Percentiles rank a stretch among this genome's conserved stretches.
These are phyloP conservation scores for Fonsecaea pugnacius DNA, from an alignment of 2,329 filamentous ascomycete genomes.

Conservation along the genomic window DNA sequence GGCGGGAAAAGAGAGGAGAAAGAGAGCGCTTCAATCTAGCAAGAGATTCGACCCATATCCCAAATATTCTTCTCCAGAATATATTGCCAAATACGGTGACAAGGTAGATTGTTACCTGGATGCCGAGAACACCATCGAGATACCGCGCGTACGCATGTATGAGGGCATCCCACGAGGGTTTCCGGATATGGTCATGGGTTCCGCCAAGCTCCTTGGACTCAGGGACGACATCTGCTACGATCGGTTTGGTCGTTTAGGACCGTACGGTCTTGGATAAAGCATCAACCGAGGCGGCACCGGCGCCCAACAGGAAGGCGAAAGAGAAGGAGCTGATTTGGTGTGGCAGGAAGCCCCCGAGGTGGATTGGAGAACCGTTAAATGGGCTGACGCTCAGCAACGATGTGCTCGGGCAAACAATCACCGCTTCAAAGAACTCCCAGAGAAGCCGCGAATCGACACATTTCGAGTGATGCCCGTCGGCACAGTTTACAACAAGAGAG, in stretches of 20 bases:
- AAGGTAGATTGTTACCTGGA: slow-evolving; percentile 81
- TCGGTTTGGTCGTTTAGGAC: slow-evolving; percentile 81
- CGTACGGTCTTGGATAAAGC: slow-evolving; percentile 89
- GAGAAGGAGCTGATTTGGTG: slow-evolving; percentile 76
- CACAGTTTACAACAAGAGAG: slow-evolving; percentile 22
- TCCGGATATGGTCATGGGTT: slow-evolving; percentile 83
- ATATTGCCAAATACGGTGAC: slow-evolving; percentile 60
- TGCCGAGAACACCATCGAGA: slow-evolving; percentile 62
- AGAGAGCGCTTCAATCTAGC: slow-evolving; percentile 44
- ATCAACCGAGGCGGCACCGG: slow-evolving; percentile 77
- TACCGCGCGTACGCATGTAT: slow-evolving; percentile 75
- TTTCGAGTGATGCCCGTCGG: slow-evolving; percentile 39
- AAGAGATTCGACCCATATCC: slow-evolving; percentile 71
- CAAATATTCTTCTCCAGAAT: slow-evolving; percentile 62
- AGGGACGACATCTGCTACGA: slow-evolving; percentile 91
- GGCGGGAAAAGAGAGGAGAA: slow-evolving; percentile 42
- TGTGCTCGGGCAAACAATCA: slow-evolving; percentile 73
- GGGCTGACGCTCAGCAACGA: slow-evolving; percentile 75
- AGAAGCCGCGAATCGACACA: slow-evolving; percentile 42
- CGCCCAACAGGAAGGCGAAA: slow-evolving; percentile 82
- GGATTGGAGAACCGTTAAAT: slow-evolving; percentile 76
- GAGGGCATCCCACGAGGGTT: slow-evolving; percentile 81
- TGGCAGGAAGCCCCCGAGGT: slow-evolving; percentile 74
- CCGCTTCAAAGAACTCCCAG: slow-evolving; percentile 62
- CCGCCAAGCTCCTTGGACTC: slow-evolving; percentile 77